Conservation (phyloP, 1,284 basidiomycete genomes). For the Microbotryomycetes sp. region DNA sequence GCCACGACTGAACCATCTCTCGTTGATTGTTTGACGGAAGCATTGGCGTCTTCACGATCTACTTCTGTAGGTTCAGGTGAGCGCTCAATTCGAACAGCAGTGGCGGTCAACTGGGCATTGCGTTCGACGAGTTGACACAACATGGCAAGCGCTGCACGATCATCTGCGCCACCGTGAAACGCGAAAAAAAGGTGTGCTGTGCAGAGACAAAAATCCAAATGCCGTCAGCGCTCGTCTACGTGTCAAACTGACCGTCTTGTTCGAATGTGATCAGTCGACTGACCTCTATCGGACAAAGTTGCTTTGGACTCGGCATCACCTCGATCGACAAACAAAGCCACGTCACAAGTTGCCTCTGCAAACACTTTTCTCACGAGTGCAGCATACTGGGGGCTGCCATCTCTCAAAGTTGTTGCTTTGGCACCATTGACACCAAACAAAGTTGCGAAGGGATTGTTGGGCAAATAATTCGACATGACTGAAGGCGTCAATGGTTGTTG, state of each 20-base stretch:
- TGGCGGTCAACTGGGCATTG: conserved; percentile 59
- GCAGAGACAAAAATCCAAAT: conserved; percentile 31
- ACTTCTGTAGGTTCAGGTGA: conserved; percentile 27
- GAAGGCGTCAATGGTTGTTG: conserved; percentile 4
- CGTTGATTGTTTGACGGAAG: conserved; percentile 41
- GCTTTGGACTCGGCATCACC: conserved; percentile 44
- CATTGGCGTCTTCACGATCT: conserved; percentile 41
- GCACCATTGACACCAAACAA: conserved; percentile 53
- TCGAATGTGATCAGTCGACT: conserved; percentile 38
- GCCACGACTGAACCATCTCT: conserved; percentile 4
- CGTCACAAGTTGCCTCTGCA: conserved; percentile 47
- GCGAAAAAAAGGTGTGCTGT: conserved; percentile 67
- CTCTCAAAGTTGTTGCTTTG: conserved; percentile 8
- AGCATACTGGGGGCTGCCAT: conserved; percentile 39
- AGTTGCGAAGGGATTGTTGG: conserved; percentile 54
- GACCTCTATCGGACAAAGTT: conserved; percentile 4
- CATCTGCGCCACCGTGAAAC: conserved; percentile 89
- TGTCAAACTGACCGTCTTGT: background rate
- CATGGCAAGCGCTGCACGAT: conserved; percentile 71
- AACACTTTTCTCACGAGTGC: conserved; percentile 75
- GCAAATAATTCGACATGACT: conserved; percentile 14
- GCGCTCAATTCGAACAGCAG: conserved; percentile 56
- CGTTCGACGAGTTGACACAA: conserved; percentile 66
- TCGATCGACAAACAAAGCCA: conserved; percentile 75
- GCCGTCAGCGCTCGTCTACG: conserved; percentile 31